Evolutionary conservation across 768 basidiomycete species (phyloP), one percentile per base, ranked within the genome.

Genomic region (Tubosaeta sp.): DNA sequence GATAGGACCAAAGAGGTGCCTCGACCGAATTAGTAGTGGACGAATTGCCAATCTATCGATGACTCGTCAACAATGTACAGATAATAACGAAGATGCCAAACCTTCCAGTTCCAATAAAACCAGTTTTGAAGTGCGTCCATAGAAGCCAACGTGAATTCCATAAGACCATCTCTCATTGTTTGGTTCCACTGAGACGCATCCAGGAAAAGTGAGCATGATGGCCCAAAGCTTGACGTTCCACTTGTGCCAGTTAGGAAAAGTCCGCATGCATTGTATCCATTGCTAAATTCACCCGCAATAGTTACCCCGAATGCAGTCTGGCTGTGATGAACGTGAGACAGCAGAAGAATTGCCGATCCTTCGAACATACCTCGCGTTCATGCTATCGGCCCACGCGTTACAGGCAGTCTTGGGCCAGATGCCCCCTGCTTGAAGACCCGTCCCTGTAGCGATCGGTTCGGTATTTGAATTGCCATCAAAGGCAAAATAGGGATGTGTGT

Each of bases 41-140:
- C 3, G 81, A 82, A 56, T 78, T 78, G 47, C 83, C 86, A 45
- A 88, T 80, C 74, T 75, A 56, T 22, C 21, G 30, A 34, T 31
- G n/a, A 13, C n/a, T 29, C 27, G 8, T 53, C 31, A 58, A 53
- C 16, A 22, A 51, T 41, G 31, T 22, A 25, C 10, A 4, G 2
- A 32, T 16, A 8, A 27, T 18, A 32, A 44, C 13, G 34, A 60
- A 31, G 9, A 19, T 12, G 19, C 5, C 47, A 39, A 40, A 77
- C 77, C 76, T 85, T 87, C 87, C 86, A 87, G 8, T 84, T 87
- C 87, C 86, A 89, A 75, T 78, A 88, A 70, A 83, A 87, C 73
- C 74, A 85, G 61, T 86, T 76, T 56, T 78, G 75, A 54, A 84
- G 70, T 2, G 83, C 79, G 52, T 87, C 85, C 84, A 87, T 87